A percentile compares a stretch with the other conserved stretches of the same genome.
Evolutionary conservation across 768 basidiomycete genomes (phyloP).

Genomic region (Baorangia bicolor): DNA sequence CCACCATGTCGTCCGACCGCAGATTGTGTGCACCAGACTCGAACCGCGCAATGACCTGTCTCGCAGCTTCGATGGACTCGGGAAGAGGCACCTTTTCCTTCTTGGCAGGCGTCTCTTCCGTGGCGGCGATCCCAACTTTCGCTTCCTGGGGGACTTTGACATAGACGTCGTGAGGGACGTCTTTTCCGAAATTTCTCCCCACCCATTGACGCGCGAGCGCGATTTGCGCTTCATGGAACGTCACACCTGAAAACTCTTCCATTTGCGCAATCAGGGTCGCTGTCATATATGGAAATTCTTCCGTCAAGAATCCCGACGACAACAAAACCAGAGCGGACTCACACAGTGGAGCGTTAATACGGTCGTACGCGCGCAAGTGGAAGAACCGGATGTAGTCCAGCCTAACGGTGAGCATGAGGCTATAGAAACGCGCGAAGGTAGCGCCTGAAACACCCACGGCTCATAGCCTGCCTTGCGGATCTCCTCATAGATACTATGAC

Average conservation of each 20-base stretch:
- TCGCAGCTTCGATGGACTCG: slow-evolving; percentile 62
- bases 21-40: slow-evolving; percentile 59
- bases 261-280: slow-evolving; percentile 60
- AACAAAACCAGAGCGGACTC: slow-evolving; percentile 17
- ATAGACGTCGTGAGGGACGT: slow-evolving; percentile 50
- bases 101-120: slow-evolving; percentile 53
- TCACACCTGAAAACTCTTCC: slow-evolving; percentile 73
- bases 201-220: slow-evolving; percentile 80
- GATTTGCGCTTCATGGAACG: slow-evolving; percentile 83
- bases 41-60: slow-evolving; percentile 65
- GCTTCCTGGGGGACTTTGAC: slow-evolving; percentile 56
- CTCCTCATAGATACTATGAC: slow-evolving; percentile 81
- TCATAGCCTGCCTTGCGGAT: slow-evolving; percentile 75
- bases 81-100: slow-evolving; percentile 70
- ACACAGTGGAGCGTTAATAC: slow-evolving; percentile 79
- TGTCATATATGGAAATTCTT: slow-evolving; percentile 7
- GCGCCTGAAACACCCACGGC: slow-evolving; percentile 49
- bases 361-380: slow-evolving; percentile 88
- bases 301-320: slow-evolving; percentile 24
- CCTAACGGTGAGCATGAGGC: slow-evolving; percentile 36
- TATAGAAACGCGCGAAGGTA: not conserved
- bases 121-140: slow-evolving; percentile 46
- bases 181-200: slow-evolving; percentile 41
- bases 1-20: slow-evolving; percentile 59
- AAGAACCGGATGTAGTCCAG: slow-evolving; percentile 87